A percentile compares a stretch with the other conserved stretches of the same genome.
Evolutionary conservation across 345 rosid species (phyloP).

Genomic region (Citrus inodora): DNA sequence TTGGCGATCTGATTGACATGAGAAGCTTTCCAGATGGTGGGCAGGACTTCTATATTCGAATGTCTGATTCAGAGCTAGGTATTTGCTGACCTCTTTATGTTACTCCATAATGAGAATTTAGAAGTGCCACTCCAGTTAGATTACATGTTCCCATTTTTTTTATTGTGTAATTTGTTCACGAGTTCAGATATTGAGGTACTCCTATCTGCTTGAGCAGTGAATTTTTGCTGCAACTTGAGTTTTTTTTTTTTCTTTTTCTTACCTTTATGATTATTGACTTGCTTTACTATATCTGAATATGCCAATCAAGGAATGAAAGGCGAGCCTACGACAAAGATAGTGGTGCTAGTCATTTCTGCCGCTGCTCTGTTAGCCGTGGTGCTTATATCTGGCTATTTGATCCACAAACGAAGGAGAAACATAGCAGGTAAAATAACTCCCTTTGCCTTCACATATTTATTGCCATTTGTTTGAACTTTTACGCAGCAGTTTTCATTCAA

Average conservation of each 20-base stretch:
- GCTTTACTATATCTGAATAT: neutral
- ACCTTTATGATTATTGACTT: too few relatives aligned
- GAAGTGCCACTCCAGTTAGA: neutral
- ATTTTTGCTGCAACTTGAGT: neutral
- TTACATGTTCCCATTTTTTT: neutral
- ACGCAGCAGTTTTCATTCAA: neutral
- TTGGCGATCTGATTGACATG: slow-evolving; percentile 30
- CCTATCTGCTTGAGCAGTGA: neutral
- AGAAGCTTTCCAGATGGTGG: slow-evolving; percentile 32
- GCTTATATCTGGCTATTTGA: neutral
- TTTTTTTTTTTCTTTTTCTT: neutral
- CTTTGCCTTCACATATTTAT: neutral
- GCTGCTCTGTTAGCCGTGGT: neutral
- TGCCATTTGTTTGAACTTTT: neutral
- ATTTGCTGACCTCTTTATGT: neutral
- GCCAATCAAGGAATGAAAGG: neutral
- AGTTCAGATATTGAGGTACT: slow-evolving; percentile 13
- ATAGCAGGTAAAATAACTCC: neutral
- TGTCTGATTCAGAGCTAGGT: slow-evolving; percentile 47
- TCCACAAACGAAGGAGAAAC: neutral
- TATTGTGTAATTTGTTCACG: neutral
- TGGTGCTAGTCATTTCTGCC: neutral
- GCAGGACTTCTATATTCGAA: slow-evolving; percentile 37
- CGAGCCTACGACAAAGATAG: neutral
- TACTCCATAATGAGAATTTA: neutral